These are phyloP conservation scores for Chrysoporthe puriensis DNA, from an alignment of 2,329 filamentous ascomycete genomes.

Conservation along the genomic window DNA sequence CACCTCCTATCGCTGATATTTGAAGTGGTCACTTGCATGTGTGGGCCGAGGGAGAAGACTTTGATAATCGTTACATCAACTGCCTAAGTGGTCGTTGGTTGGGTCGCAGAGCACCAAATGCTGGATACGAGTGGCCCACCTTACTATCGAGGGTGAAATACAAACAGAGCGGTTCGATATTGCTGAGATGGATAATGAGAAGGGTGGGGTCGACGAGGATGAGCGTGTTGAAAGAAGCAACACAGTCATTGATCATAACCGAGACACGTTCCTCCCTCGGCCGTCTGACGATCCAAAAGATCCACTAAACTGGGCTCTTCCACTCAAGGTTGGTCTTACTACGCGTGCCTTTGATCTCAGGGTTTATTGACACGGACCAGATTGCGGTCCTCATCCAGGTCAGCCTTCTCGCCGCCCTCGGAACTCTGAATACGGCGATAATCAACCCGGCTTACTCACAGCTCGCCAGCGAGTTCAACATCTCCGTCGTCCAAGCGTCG, in stretches of 20 bases:
- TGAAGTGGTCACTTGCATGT: no score
- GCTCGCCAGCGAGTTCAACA: slow-evolving; percentile 31
- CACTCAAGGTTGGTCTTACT: slow-evolving; percentile 12
- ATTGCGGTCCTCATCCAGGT: slow-evolving; percentile 36
- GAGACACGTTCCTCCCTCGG: slow-evolving; percentile 12
- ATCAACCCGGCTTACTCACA: slow-evolving; percentile 34
- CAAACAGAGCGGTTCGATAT: background rate
- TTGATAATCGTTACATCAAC: no score
- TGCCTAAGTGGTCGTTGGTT: no score
- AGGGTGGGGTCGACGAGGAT: background rate
- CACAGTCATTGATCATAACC: slow-evolving; percentile 9
- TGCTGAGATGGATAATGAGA: background rate
- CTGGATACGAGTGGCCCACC: no score
- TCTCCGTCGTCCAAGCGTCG: slow-evolving; percentile 32
- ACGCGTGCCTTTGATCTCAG: no score
- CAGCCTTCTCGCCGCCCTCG: slow-evolving; percentile 35
- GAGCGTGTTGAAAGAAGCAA: background rate
- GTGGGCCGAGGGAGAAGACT: no score
- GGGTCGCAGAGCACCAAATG: background rate
- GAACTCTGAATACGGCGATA: slow-evolving; percentile 33
- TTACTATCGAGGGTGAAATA: no score
- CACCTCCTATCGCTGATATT: no score
- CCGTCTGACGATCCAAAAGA: slow-evolving; percentile 17
- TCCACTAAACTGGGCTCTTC: slow-evolving; percentile 19
- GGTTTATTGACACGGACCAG: slow-evolving; percentile 20